A percentile compares a stretch with the other conserved stretches of the same genome.
Conservation (phyloP, 2,329 filamentous ascomycete species). For the Onygena corvina region DNA sequence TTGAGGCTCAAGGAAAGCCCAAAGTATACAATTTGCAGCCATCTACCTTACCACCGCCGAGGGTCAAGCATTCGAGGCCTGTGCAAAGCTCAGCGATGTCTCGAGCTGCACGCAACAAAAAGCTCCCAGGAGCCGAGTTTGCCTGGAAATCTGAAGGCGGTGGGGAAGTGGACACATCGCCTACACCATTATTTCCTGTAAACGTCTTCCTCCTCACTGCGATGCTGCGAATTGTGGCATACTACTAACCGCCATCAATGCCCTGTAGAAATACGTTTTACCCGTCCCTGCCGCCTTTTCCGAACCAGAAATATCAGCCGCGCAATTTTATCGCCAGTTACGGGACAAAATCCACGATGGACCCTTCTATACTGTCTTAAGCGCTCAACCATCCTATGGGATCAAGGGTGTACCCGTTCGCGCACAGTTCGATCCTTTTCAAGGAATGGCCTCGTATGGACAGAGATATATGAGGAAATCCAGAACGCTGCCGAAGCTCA, state of each 20-base stretch:
- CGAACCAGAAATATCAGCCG: slow-evolving; percentile 36
- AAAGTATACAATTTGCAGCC: slow-evolving; percentile 1
- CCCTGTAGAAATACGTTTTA: slow-evolving; percentile 28
- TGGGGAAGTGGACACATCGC: slow-evolving; percentile 33
- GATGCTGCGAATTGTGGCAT: background rate
- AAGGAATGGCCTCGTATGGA: slow-evolving; percentile 49
- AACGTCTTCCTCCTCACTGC: slow-evolving; percentile 12
- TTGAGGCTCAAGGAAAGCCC: background rate
- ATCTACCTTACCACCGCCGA: background rate
- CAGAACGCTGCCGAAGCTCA: slow-evolving; percentile 43
- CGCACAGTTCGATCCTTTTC: slow-evolving; percentile 48
- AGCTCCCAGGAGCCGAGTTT: slow-evolving; percentile 32
- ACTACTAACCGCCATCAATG: background rate
- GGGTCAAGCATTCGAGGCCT: background rate
- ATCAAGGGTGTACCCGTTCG: slow-evolving; percentile 32
- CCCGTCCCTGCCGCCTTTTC: slow-evolving; percentile 25
- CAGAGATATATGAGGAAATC: slow-evolving; percentile 47
- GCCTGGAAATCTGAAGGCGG: slow-evolving; percentile 31
- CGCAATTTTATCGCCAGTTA: slow-evolving; percentile 41
- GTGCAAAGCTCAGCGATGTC: slow-evolving; percentile 24
- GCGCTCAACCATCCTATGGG: slow-evolving; percentile 27
- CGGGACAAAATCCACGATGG: slow-evolving; percentile 48
- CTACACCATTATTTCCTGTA: slow-evolving; percentile 39
- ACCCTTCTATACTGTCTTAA: slow-evolving; percentile 47
- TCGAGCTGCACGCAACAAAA: slow-evolving; percentile 30